Base-by-base conservation (phyloP, 768 basidiomycete species). In the Pholiota conissans region DNA sequence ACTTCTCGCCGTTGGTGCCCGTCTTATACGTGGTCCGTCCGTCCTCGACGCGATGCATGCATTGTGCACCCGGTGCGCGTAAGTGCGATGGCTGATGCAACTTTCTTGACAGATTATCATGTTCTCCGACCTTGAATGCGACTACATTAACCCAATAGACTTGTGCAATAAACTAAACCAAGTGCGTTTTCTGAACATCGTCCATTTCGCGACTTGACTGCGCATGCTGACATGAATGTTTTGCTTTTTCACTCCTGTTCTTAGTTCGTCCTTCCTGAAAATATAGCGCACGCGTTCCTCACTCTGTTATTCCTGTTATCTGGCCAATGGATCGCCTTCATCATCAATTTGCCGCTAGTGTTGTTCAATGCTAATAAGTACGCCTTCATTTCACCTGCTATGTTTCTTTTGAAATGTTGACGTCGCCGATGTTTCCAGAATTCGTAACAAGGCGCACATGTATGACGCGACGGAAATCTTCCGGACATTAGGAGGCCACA, bases 111-210 rank as follows among this genome's bases (percentile, higher is more conserved):
- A 98, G 96, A 98, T 99, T 69, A 98, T 99, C 80, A 98, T 98
- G 96, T 98, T 98, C 81, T 97, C 95, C 42, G 97, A 98, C 78
- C 79, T 98, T 70, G 96, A 98, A 78, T 97, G 94, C 81, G 95
- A 97, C 83, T 98, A 98, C 78, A 96, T 98, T 81, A 99, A 99
- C 76, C 97, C 97, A 52, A 99, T 99, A 85, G 97, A 99, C 75
- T 87, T 98, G 35, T 98, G 97, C 78, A 98, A 98, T 78, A 98
- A 97, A 80, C 87, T 98, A 67, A 98, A 98, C 72, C 92, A 95
- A 76, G 96, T 96, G 62, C 46, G 81, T 74, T 40, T 9, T 45
- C 6, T 6, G 22, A 4, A 45, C 42, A 45, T 24, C n/a, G 24
- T 45, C 42, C 34, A 24, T 5, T 30, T 58, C 3, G 11, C 29